Evolutionary conservation across 108 stramenopile genomes (phyloP), one percentile per base, ranked within the genome.

Genomic region (Nitzschia sp.): DNA sequence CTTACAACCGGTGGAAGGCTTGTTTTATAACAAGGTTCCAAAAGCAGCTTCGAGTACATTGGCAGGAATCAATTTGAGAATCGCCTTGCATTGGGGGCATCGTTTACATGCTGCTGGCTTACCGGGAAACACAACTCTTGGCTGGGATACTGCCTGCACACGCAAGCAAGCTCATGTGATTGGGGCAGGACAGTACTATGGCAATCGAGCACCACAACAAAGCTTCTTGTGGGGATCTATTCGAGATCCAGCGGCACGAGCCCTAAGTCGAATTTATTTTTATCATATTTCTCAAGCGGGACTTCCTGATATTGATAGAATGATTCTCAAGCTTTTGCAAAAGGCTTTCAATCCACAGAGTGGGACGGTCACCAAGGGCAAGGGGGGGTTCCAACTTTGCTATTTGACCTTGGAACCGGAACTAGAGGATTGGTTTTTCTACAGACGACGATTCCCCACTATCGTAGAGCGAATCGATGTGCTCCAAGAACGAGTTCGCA

Each of bases 251-350:
- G 36, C 57, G 9, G 19, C 23, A 21, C 64, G 72, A n/a, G 72
- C 72, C 26, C 28, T 74, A 32, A 31, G 33, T 31, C 48, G 64
- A 21, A 77, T 79, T 46, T 79, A 73, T 66, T 76, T 80, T 51
- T 75, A 70, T 47, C 30, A 11, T 13, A 72, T 85, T 0, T 72
- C 77, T 2, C 17, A 57, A 31, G 1, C 38, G 6, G 51, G 72
- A 13, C n/a, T 53, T 18, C 61, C 73, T 59, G 75, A 75, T 1
- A 58, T 72, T 8, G 79, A 18, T 17, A 38, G 18, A 2, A 45
- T 15, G 38, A 27, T 4, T 24, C 60, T 28, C 27, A 64, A 53
- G 6, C 38, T 11, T 33, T 72, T n/a, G 38, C 8, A 42, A 42
- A 42, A 42, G 15, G 8, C 38, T 11, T 15, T 11, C 38, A 8